These are phyloP conservation scores for Terfezia claveryi DNA, from an alignment of 495 filamentous ascomycete genomes.

Conservation along the genomic window DNA sequence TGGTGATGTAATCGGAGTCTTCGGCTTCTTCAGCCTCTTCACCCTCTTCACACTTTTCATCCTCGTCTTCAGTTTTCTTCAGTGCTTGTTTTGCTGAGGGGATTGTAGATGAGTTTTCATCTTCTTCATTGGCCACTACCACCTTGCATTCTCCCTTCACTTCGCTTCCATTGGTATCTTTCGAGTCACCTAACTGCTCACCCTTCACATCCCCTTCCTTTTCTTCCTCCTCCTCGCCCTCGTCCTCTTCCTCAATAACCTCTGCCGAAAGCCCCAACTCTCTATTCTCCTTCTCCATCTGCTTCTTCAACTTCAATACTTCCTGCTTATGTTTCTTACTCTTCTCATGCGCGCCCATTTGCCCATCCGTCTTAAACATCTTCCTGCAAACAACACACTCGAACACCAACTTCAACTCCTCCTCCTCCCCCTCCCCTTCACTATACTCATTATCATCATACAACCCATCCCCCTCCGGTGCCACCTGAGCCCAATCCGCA, in stretches of 20 bases:
- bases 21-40: neutral
- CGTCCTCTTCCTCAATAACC: neutral
- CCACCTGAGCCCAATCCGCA: conserved; percentile 56
- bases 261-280: conserved; percentile 27
- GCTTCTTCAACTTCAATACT: conserved; percentile 49
- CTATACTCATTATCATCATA: conserved; percentile 23
- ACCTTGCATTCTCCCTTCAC: conserved; percentile 2
- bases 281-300: conserved; percentile 63
- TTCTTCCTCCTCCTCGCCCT: conserved; percentile 1
- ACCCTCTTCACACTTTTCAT: neutral
- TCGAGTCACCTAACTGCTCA: neutral
- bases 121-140: neutral
- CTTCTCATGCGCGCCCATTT: conserved; percentile 80
- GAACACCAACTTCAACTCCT: conserved; percentile 35
- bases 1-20: conserved; percentile 8
- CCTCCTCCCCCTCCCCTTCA: conserved; percentile 32
- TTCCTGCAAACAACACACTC: conserved; percentile 89
- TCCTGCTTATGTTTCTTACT: conserved; percentile 89
- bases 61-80: neutral
- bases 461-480: conserved; percentile 16
- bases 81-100: neutral
- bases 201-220: neutral
- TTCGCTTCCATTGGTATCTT: neutral
- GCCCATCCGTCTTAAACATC: conserved; percentile 79
- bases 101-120: neutral